Conservation (phyloP, 2,329 filamentous ascomycete genomes). For the Pseudogymnoascus sp. region DNA sequence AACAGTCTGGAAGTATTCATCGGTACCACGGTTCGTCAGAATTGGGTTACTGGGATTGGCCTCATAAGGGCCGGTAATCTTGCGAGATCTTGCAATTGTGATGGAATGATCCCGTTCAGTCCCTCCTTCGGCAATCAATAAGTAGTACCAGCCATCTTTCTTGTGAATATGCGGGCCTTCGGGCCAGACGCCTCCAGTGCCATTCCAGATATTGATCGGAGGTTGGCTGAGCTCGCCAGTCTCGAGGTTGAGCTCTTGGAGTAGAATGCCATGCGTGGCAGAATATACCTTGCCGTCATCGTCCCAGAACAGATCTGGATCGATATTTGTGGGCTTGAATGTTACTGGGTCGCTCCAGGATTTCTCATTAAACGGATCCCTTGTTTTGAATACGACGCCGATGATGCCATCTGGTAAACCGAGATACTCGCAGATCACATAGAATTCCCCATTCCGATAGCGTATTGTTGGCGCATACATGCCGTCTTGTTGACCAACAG, state of each 20-base stretch:
- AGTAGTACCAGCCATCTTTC: constrained; percentile 53
- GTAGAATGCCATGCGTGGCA: constrained; percentile 40
- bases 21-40: constrained; percentile 44
- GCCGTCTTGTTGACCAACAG: constrained; percentile 32
- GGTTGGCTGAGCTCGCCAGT: constrained; percentile 48
- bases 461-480: constrained; percentile 44
- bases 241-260: constrained; percentile 40
- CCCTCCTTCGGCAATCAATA: constrained; percentile 54
- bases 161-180: constrained; percentile 56
- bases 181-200: constrained; percentile 52
- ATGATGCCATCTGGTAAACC: background rate
- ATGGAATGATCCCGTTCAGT: constrained; percentile 56
- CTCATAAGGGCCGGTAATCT: constrained; percentile 58
- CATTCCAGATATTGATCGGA: constrained; percentile 49
- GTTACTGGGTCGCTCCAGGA: constrained; percentile 58
- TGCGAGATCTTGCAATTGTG: constrained; percentile 48
- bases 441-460: constrained; percentile 40
- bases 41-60: constrained; percentile 52
- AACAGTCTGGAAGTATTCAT: constrained; percentile 41
- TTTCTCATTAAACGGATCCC: constrained; percentile 47
- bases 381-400: constrained; percentile 32
- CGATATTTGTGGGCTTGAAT: constrained; percentile 56
- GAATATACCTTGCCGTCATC: constrained; percentile 51
- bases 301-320: constrained; percentile 55
- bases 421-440: constrained; percentile 45